phyloP scores from a whole-genome alignment of 2,329 filamentous ascomycete species.

The Phyllosticta citriasiana region DNA sequence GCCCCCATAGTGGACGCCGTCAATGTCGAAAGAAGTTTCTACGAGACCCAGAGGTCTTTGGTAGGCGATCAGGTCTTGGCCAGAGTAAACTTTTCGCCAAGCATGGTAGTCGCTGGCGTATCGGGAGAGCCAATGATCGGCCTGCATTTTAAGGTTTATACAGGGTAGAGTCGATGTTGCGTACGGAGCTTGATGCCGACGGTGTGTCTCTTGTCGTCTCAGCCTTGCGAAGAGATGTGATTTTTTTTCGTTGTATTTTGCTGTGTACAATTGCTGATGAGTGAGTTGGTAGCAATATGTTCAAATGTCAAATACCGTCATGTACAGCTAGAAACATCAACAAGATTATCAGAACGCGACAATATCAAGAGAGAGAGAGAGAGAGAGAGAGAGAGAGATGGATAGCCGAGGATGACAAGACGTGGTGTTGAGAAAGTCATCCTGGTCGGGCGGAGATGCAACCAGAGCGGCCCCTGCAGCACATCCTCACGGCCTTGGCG shows the following conservation, averaged over 20 bases:
- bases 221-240: not conserved
- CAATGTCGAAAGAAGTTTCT: conserved; percentile 35
- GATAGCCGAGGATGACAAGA: not conserved
- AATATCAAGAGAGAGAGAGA: no score
- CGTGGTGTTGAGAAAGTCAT: not conserved
- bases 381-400: no score
- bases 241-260: not conserved
- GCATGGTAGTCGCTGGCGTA: conserved; percentile 30
- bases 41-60: conserved; percentile 33
- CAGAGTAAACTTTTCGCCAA: conserved; percentile 21
- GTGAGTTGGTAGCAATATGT: no score
- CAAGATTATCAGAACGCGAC: not conserved
- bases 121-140: conserved; percentile 28
- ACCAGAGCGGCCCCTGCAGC: not conserved
- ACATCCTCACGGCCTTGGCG: not conserved
- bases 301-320: no score
- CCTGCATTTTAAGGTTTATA: not conserved
- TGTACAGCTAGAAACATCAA: not conserved
- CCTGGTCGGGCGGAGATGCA: not conserved
- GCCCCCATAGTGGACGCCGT: conserved; percentile 35
- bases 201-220: not conserved
- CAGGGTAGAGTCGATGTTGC: not conserved
- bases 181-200: not conserved
- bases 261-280: not conserved
- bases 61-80: conserved; percentile 17